Evolutionary conservation across 768 basidiomycete species (phyloP), one percentile per base, ranked within the genome.

Genomic region (Naganishia vaughanmartiniae): DNA sequence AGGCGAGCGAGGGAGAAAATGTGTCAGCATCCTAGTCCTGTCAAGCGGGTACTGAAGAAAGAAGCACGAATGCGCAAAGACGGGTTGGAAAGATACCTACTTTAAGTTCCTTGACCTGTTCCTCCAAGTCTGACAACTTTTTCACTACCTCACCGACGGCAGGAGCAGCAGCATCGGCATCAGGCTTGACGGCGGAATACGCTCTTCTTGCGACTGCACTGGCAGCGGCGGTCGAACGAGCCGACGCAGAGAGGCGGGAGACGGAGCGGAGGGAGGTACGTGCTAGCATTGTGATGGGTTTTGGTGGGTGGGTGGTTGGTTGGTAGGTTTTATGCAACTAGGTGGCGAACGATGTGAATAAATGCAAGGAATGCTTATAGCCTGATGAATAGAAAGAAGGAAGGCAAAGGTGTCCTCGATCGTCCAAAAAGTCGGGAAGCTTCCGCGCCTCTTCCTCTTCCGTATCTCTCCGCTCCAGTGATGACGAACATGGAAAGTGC

Each of bases 61-160:
- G 66, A 15, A 28, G 54, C n/a, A 57, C 63, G 66, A 56, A 45
- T 7, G 45, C 12, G 2, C 4, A 24, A 45, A 21, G 11, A 24
- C 42, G 24, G 19, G n/a, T 31, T n/a, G 34, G 39, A 10, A 28
- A 34, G 57, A n/a, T 36, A 80, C 93, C 90, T 73, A 87, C 87
- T 83, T 92, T 89, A 69, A 95, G 84, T 78, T 89, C 89, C 72
- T 80, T 78, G 70, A 82, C 45, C 70, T 77, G 74, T 12, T 72
- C 67, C 45, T 78, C 73, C 24, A 82, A 63, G 5, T 79, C 77
- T 15, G 58, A 71, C 6, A 73, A 71, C 66, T 78, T 74, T 45
- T 78, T 74, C 33, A 75, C 75, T 21, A 69, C 71, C 51, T 77
- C 76, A 46, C 70, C 70, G 2, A 70, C 76, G 17, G 54, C 74